Base-by-base conservation (phyloP, 1,284 basidiomycete genomes). In the Moesziomyces aphidis region DNA sequence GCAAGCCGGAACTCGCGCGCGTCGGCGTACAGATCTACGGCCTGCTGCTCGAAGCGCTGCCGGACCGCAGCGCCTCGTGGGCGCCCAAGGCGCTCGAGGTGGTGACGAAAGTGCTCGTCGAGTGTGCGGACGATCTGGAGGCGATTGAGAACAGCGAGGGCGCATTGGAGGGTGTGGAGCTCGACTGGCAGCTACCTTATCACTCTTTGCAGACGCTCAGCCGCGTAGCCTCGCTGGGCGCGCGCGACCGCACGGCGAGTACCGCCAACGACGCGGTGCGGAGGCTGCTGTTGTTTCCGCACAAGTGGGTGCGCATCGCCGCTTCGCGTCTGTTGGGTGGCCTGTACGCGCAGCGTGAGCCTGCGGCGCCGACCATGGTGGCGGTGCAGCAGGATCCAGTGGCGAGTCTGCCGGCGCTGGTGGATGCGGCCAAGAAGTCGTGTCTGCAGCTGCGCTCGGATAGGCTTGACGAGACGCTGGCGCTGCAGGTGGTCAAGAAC, bases 401-500 rank as follows among this genome's bases (percentile, higher is more conserved):
- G 3, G 84, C 90, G 48, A 90, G 90, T 1, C 76, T 85, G 9
- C 71, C 77, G 0, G 88, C 88, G 8, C 90, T 95, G 86, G 88
- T 90, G 58, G 90, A 91, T 28, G 87, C 92, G 9, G 92, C 94
- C 1, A 88, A 89, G 72, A 94, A 93, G 84, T 86, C 92, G 36
- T 92, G 90, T 59, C 85, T 91, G 50, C 91, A 98, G 84, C 88
- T 99, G 65, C 91, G 91, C 84, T 94, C 94, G 77, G 88, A 90
- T 13, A 88, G 92, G 73, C 86, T 98, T 44, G 93, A 95, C 77
- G 90, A 91, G 44, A 85, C 89, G 5, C 87, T 96, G 19, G 89
- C 91, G 58, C 85, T 97, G 70, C 94, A 98, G 85, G 87, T 94
- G 17, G 94, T 97, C 80, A 98, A 97, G 87, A 95, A 98, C 75